phyloP scores from a whole-genome alignment of 2,329 filamentous ascomycete genomes.

The Aureobasidium namibiae region DNA sequence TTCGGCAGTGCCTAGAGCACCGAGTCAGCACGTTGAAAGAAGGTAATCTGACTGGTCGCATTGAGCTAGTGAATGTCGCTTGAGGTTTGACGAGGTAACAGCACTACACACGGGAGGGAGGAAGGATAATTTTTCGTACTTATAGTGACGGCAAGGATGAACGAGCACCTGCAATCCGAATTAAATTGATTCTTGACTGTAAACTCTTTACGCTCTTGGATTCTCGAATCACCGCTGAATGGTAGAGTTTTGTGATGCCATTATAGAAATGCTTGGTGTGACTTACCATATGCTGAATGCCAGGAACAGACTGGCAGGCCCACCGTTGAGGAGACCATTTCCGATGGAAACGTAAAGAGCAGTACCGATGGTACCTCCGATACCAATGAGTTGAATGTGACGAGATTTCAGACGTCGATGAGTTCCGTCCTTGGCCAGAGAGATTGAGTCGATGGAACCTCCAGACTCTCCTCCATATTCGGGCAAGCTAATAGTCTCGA shows the following conservation, averaged over 20 bases:
- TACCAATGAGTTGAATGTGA: constrained; percentile 40
- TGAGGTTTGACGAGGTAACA: neutral
- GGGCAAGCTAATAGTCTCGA: neutral
- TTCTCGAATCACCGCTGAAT: no score
- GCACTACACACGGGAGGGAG: neutral
- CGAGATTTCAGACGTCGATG: constrained; percentile 37
- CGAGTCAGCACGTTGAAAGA: neutral
- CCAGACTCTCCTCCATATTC: neutral
- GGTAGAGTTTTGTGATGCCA: no score
- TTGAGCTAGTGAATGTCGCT: neutral
- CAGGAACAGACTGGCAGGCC: constrained; percentile 37
- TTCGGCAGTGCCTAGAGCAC: constrained; percentile 50
- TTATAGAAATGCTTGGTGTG: neutral
- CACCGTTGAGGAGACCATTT: constrained; percentile 37
- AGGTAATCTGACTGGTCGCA: neutral
- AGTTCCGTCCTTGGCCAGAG: constrained; percentile 23
- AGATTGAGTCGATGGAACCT: neutral
- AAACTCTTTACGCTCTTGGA: no score
- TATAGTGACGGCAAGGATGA: constrained; percentile 34
- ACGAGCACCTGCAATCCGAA: constrained; percentile 29
- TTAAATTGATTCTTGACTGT: neutral
- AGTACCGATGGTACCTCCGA: constrained; percentile 35
- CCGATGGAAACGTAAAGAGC: constrained; percentile 41
- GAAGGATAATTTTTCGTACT: constrained; percentile 24
- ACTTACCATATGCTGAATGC: constrained; percentile 41